These are phyloP conservation scores for Oryza meyeriana DNA, from an alignment of 176 grass and related monocot genomes.

Conservation along the genomic window DNA sequence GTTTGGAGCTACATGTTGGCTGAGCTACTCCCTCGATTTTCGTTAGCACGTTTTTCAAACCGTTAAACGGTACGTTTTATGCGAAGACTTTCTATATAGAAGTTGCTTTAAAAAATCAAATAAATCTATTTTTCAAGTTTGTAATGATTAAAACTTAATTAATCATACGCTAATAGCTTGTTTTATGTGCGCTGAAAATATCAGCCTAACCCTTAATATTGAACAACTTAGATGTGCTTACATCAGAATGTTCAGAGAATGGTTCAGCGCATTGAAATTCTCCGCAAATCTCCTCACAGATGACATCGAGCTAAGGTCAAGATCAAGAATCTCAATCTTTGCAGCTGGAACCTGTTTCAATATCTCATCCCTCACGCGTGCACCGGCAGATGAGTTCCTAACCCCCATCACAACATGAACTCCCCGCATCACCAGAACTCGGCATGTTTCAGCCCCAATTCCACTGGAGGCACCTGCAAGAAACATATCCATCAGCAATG, in stretches of 20 bases:
- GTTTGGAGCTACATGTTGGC: too few species aligned
- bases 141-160: too few species aligned
- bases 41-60: too few species aligned
- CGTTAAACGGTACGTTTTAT: too few species aligned
- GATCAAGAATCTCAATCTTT: conserved; percentile 44
- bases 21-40: too few species aligned
- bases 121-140: too few species aligned
- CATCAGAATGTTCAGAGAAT: conserved; percentile 64
- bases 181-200: too few species aligned
- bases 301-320: conserved; percentile 54
- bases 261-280: conserved; percentile 36
- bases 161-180: too few species aligned
- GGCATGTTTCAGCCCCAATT: conserved; percentile 59
- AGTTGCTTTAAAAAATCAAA: too few species aligned
- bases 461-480: conserved; percentile 54
- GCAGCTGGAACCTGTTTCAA: conserved; percentile 36
- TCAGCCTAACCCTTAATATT: too few species aligned
- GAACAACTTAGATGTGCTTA: conserved; percentile 17
- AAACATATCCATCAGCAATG: neutral
- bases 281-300: conserved; percentile 53
- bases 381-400: conserved; percentile 42
- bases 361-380: conserved; percentile 31
- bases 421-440: conserved; percentile 54
- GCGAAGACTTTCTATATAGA: too few species aligned
- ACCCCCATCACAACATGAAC: conserved; percentile 60